These are phyloP conservation scores for Penicillium psychrofluorescens DNA, from an alignment of 495 filamentous ascomycete species.

Conservation along the genomic window DNA sequence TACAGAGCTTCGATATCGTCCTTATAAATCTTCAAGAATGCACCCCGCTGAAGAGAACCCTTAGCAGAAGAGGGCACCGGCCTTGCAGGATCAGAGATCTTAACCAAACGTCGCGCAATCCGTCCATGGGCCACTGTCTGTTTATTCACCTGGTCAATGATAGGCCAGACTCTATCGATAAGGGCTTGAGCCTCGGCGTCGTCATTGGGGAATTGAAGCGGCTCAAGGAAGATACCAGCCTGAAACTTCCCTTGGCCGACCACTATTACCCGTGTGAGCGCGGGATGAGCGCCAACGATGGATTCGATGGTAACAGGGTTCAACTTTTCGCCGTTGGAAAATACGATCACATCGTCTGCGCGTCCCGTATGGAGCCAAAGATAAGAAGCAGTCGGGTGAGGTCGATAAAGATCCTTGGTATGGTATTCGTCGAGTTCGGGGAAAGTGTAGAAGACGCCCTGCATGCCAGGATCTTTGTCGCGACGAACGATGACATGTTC, in stretches of 20 bases:
- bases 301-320: constrained; percentile 51
- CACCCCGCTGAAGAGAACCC: constrained; percentile 45
- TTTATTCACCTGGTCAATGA: constrained; percentile 40
- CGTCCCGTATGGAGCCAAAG: constrained; percentile 48
- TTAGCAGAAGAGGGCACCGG: constrained; percentile 48
- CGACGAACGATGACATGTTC: constrained; percentile 34
- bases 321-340: constrained; percentile 57
- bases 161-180: constrained; percentile 32
- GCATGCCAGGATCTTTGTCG: constrained; percentile 7
- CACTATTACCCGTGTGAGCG: constrained; percentile 40
- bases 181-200: constrained; percentile 7
- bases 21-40: constrained; percentile 41
- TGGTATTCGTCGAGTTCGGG: constrained; percentile 36
- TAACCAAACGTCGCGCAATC: constrained; percentile 19
- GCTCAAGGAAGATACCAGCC: constrained; percentile 47
- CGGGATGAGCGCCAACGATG: constrained; percentile 33
- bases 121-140: constrained; percentile 30
- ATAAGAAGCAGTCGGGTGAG: constrained; percentile 39
- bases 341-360: constrained; percentile 55
- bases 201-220: background rate
- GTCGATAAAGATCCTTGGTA: constrained; percentile 50
- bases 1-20: constrained; percentile 38
- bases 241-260: constrained; percentile 45
- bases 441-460: constrained; percentile 23
- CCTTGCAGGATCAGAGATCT: constrained; percentile 35